Conservation (phyloP, 257 asterid genomes). For the Solanum rostratum region DNA sequence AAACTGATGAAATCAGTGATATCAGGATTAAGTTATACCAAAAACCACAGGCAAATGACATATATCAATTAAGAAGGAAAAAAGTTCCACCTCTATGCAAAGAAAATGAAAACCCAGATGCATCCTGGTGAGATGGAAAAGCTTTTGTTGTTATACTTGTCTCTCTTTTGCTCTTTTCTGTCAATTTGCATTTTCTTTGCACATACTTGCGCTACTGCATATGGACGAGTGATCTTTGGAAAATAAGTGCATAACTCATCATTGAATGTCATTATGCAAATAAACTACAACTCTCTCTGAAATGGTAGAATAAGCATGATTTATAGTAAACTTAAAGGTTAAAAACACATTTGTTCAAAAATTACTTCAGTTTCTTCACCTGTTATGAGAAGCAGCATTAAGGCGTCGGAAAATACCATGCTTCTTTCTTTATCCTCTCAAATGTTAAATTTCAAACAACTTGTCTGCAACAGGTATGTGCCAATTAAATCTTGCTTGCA, state of each 20-base stretch:
- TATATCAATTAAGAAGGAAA: slow-evolving; percentile 67
- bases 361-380: not conserved
- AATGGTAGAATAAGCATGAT: not conserved
- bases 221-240: not conserved
- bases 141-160: not conserved
- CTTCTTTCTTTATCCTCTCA: not conserved
- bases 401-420: not conserved
- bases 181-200: not conserved
- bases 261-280: not conserved
- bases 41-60: slow-evolving; percentile 71
- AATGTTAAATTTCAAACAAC: not conserved
- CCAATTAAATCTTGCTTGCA: slow-evolving; percentile 61
- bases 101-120: slow-evolving; percentile 80
- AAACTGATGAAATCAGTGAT: slow-evolving; percentile 79
- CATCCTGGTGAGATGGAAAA: slow-evolving; percentile 62
- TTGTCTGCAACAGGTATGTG: slow-evolving; percentile 38
- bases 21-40: slow-evolving; percentile 75
- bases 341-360: not conserved
- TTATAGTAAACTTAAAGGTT: not conserved
- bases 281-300: not conserved
- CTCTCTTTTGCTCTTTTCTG: not conserved
- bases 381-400: not conserved
- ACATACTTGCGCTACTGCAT: not conserved
- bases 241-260: not conserved
- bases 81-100: slow-evolving; percentile 82